Percentiles rank a stretch among this genome's conserved stretches.
Conservation (phyloP, 352 stramenopile genomes). For the Phytophthora vignae region DNA sequence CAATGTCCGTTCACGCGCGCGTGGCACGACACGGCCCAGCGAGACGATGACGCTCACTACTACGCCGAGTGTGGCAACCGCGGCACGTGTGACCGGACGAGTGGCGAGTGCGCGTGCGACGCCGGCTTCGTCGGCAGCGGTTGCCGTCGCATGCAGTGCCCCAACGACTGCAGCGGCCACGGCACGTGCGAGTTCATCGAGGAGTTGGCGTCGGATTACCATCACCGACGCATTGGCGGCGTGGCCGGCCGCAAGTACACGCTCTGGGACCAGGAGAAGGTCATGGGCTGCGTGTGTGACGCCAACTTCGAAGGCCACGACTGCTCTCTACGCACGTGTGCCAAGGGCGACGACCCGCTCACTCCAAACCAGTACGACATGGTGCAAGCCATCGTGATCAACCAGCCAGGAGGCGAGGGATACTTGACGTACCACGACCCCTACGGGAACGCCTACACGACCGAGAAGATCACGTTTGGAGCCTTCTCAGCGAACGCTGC, state of each 20-base stretch:
- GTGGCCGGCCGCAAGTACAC: slow-evolving; percentile 38
- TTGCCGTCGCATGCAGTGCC: not conserved
- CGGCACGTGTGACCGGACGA: not conserved
- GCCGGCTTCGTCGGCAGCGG: slow-evolving; percentile 61
- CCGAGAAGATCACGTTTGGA: slow-evolving; percentile 46
- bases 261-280: slow-evolving; percentile 85
- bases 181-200: slow-evolving; percentile 49
- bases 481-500: not conserved
- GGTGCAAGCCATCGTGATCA: slow-evolving; percentile 42
- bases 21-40: slow-evolving; percentile 59
- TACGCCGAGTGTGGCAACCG: slow-evolving; percentile 56
- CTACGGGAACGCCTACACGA: slow-evolving; percentile 78
- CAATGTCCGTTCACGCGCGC: slow-evolving; percentile 60
- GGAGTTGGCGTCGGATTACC: not conserved
- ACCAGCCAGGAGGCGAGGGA: not conserved
- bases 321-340: slow-evolving; percentile 64
- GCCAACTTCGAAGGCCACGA: slow-evolving; percentile 58
- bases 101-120: slow-evolving; percentile 79
- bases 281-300: slow-evolving; percentile 86
- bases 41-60: slow-evolving; percentile 61
- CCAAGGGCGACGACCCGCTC: slow-evolving; percentile 70
- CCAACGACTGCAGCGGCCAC: not conserved
- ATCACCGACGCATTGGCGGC: slow-evolving; percentile 15
- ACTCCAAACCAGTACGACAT: slow-evolving; percentile 66
- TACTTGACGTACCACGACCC: slow-evolving; percentile 79